These are phyloP conservation scores for Aristolochia californica DNA, from an alignment of 164 flowering plant species.

Conservation along the genomic window DNA sequence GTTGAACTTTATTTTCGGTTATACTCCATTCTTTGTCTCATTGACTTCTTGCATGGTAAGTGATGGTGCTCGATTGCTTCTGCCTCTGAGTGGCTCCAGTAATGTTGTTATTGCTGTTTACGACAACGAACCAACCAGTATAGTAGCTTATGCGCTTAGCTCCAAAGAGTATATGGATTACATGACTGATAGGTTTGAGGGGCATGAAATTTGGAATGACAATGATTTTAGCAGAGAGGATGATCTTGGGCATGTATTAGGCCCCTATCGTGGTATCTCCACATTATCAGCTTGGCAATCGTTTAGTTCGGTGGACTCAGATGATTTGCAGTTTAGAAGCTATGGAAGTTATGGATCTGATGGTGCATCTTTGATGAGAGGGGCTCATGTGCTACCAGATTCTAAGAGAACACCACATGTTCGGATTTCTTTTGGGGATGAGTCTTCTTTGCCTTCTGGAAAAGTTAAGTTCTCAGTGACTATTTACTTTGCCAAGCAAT, in stretches of 20 bases:
- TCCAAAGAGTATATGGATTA: slow-evolving; percentile 64
- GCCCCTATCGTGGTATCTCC: slow-evolving; percentile 18
- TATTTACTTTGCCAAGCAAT: slow-evolving; percentile 70
- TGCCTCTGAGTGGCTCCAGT: slow-evolving; percentile 37
- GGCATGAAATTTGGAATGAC: slow-evolving; percentile 23
- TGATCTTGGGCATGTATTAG: slow-evolving; percentile 7
- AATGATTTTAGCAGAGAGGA: slow-evolving; percentile 22
- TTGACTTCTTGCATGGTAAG: slow-evolving; percentile 39
- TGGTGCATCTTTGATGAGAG: slow-evolving; percentile 34
- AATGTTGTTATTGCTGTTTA: slow-evolving; percentile 74
- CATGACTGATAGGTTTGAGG: slow-evolving; percentile 37
- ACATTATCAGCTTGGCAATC: slow-evolving; percentile 47
- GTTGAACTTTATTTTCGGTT: slow-evolving; percentile 24
- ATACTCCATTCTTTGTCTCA: slow-evolving; percentile 43
- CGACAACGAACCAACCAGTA: slow-evolving; percentile 85
- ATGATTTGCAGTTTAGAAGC: slow-evolving; percentile 39
- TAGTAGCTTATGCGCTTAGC: slow-evolving; percentile 81
- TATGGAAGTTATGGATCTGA: slow-evolving; percentile 64
- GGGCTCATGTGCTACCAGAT: slow-evolving; percentile 29
- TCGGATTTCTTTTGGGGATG: slow-evolving; percentile 52
- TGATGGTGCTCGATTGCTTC: slow-evolving; percentile 63
- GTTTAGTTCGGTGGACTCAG: slow-evolving; percentile 51
- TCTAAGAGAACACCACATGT: slow-evolving; percentile 60
- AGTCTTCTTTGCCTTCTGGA: slow-evolving; percentile 35
- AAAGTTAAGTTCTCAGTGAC: slow-evolving; percentile 61